Evolutionary conservation across 108 stramenopile genomes (phyloP).

Genomic region (Nitzschia putrida): DNA sequence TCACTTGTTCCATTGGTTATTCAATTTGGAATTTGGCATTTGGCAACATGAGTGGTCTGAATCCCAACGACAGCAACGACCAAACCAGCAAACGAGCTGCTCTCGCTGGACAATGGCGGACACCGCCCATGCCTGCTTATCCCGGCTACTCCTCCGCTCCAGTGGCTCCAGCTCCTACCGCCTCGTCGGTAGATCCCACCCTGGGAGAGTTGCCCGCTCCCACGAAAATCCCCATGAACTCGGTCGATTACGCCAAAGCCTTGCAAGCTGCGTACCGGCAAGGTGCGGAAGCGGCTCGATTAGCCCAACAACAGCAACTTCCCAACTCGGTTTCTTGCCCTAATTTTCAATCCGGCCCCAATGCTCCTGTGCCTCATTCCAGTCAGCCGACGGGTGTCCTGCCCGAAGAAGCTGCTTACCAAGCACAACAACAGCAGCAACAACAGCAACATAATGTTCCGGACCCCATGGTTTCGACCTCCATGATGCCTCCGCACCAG

Average conservation of each 20-base stretch:
- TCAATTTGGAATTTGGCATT: too few species aligned
- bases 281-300: slow-evolving; percentile 71
- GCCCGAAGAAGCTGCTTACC: slow-evolving; percentile 21
- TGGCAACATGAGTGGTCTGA: too few species aligned
- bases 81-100: slow-evolving; percentile 67
- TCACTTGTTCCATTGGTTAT: too few species aligned
- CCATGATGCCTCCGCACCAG: slow-evolving; percentile 15
- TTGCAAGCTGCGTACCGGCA: slow-evolving; percentile 82
- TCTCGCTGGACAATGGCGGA: slow-evolving; percentile 84
- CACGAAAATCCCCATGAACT: slow-evolving; percentile 45
- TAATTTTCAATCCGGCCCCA: slow-evolving; percentile 40
- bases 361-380: slow-evolving; percentile 6
- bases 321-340: slow-evolving; percentile 52
- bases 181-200: neutral
- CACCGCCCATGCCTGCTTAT: slow-evolving; percentile 77
- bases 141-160: slow-evolving; percentile 24
- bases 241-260: slow-evolving; percentile 82
- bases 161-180: neutral
- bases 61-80: slow-evolving; percentile 1
- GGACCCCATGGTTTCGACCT: neutral
- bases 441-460: slow-evolving; percentile 8
- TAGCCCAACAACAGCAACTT: slow-evolving; percentile 30
- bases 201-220: slow-evolving; percentile 17
- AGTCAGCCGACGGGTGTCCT: neutral
- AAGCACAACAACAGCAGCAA: slow-evolving; percentile 9